Conservation (phyloP, 2,329 filamentous ascomycete species). For the Fusarium sp. region DNA sequence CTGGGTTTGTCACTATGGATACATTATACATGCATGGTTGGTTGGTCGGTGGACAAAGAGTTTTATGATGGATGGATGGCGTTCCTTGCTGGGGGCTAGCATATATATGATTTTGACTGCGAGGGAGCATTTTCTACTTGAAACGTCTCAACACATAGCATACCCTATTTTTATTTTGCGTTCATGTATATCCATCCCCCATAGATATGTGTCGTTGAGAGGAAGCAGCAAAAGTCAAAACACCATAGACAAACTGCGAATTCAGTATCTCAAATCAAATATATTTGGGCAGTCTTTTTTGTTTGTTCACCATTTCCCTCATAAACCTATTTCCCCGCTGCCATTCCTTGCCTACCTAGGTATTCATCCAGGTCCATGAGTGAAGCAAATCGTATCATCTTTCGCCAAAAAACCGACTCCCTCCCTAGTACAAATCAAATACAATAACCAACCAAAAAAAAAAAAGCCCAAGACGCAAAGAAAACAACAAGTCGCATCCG, state of each 20-base stretch:
- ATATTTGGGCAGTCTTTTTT: slow-evolving; percentile 28
- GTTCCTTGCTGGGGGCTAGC: slow-evolving; percentile 24
- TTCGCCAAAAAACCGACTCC: slow-evolving; percentile 16
- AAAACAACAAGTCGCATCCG: slow-evolving; percentile 9
- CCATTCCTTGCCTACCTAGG: not conserved
- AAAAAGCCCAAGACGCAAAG: slow-evolving; percentile 1
- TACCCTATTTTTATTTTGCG: slow-evolving; percentile 16
- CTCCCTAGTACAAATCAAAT: slow-evolving; percentile 3
- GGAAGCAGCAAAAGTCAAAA: not conserved
- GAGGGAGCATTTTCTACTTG: not conserved
- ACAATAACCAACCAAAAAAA: not conserved
- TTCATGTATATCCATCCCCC: slow-evolving; percentile 24
- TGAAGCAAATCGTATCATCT: slow-evolving; percentile 9
- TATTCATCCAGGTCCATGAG: not conserved
- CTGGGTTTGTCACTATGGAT: not conserved
- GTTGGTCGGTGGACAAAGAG: slow-evolving; percentile 4
- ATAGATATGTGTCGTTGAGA: slow-evolving; percentile 13
- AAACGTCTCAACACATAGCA: slow-evolving; percentile 8
- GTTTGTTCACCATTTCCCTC: slow-evolving; percentile 4
- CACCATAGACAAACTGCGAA: slow-evolving; percentile 13
- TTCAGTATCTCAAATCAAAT: slow-evolving; percentile 9
- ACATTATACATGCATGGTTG: not conserved
- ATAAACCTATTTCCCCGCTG: slow-evolving; percentile 4
- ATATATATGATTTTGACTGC: slow-evolving; percentile 18
- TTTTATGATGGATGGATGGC: slow-evolving; percentile 16